Evolutionary conservation across 192 early-diverging fungal genomes (phyloP).

Genomic region (Haplosporangium gracile): DNA sequence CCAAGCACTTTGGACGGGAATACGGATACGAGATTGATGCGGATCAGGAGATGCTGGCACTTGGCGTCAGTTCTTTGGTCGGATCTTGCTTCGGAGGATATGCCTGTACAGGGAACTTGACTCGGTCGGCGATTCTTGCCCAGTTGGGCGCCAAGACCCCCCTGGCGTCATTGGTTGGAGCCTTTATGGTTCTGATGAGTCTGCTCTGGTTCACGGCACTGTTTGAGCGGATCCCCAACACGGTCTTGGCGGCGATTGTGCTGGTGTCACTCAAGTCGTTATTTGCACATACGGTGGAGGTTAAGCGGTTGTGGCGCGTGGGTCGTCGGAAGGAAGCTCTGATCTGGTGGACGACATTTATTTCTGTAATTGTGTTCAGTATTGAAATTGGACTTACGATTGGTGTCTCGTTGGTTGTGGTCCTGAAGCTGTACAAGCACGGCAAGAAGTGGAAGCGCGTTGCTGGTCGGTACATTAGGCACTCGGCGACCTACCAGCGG

Average conservation of each 20-base stretch:
- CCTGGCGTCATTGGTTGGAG: slow-evolving; percentile 38
- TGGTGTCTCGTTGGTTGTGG: slow-evolving; percentile 29
- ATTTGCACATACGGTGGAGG: slow-evolving; percentile 37
- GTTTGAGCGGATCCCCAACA: slow-evolving; percentile 50
- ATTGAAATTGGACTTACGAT: slow-evolving; percentile 49
- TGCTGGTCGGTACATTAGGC: slow-evolving; percentile 17
- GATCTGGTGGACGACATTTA: slow-evolving; percentile 53
- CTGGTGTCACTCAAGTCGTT: slow-evolving; percentile 40
- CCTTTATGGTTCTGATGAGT: slow-evolving; percentile 39
- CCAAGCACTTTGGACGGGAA: slow-evolving; percentile 48
- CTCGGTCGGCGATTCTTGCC: slow-evolving; percentile 39
- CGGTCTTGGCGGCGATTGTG: slow-evolving; percentile 52
- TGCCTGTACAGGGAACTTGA: slow-evolving; percentile 47
- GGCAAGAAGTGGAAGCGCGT: slow-evolving; percentile 18
- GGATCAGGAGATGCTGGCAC: slow-evolving; percentile 56
- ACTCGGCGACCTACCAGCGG: slow-evolving; percentile 40
- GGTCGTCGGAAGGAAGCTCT: slow-evolving; percentile 45
- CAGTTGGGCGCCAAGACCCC: slow-evolving; percentile 45
- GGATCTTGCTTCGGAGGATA: slow-evolving; percentile 56
- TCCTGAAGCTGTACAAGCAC: slow-evolving; percentile 45
- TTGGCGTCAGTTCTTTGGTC: slow-evolving; percentile 43
- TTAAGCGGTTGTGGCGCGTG: slow-evolving; percentile 37
- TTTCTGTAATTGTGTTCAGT: slow-evolving; percentile 39
- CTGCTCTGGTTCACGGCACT: slow-evolving; percentile 48
- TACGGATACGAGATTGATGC: slow-evolving; percentile 53